Conservation (phyloP, 169 alveolate genomes). For the Plasmodium coatneyi region DNA sequence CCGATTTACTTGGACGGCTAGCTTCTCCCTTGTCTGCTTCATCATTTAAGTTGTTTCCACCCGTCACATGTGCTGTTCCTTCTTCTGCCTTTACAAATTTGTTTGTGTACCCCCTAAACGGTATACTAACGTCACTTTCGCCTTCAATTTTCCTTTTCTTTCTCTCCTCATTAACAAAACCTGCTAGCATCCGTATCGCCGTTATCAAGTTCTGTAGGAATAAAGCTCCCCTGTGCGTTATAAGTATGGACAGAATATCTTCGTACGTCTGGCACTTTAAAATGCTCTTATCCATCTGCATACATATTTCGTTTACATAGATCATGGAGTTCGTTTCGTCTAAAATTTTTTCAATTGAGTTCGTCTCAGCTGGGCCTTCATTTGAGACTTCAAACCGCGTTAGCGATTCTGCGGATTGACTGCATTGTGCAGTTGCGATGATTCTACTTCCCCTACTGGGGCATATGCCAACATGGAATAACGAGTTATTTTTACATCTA, state of each 20-base stretch:
- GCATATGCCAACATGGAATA: neutral
- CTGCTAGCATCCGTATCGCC: slow-evolving; percentile 80
- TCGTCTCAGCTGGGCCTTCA: slow-evolving; percentile 1
- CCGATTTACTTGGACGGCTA: neutral
- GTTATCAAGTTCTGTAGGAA: slow-evolving; percentile 84
- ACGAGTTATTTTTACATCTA: neutral
- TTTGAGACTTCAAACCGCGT: neutral
- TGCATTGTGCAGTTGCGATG: slow-evolving; percentile 10
- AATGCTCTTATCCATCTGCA: slow-evolving; percentile 82
- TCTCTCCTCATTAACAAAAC: slow-evolving; percentile 77
- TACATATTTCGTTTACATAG: slow-evolving; percentile 82
- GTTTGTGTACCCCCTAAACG: slow-evolving; percentile 54
- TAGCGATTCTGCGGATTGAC: neutral
- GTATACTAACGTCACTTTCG: slow-evolving; percentile 74
- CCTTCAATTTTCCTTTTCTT: slow-evolving; percentile 51
- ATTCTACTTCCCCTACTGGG: slow-evolving; percentile 10
- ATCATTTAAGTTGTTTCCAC: neutral
- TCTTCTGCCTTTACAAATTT: neutral
- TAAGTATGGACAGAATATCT: slow-evolving; percentile 77
- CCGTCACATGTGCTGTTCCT: neutral
- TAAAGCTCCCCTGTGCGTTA: slow-evolving; percentile 86
- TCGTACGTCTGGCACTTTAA: slow-evolving; percentile 80
- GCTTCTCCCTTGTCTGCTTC: neutral
- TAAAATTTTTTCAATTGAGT: slow-evolving; percentile 43
- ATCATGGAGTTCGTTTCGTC: slow-evolving; percentile 73